A percentile compares a stretch with the other conserved stretches of the same genome.
Conservation (phyloP, 2,329 filamentous ascomycete species). For the Botrytis sinoallii region DNA sequence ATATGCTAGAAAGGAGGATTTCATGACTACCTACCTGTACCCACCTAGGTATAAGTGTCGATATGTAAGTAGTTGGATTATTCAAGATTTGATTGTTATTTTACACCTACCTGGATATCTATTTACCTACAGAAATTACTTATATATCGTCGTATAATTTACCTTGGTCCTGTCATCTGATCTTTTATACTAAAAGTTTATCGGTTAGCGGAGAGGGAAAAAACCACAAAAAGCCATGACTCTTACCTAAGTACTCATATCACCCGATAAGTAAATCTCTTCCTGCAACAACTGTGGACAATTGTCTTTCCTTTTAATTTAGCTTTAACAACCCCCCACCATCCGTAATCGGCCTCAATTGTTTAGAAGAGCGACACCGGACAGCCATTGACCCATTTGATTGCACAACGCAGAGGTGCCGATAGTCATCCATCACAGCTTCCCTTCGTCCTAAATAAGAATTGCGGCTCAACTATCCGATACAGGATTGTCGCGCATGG, state of each 20-base stretch:
- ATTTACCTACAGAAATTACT: background rate
- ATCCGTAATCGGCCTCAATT: constrained; percentile 28
- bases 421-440: constrained; percentile 17
- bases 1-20: background rate
- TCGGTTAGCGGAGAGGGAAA: background rate
- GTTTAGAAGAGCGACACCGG: constrained; percentile 31
- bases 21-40: background rate
- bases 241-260: background rate
- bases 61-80: background rate
- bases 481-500: constrained; percentile 29
- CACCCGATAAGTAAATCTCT: constrained; percentile 17
- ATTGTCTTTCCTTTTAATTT: constrained; percentile 1
- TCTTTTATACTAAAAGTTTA: background rate
- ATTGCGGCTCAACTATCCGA: constrained; percentile 21
- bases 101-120: background rate
- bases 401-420: constrained; percentile 26
- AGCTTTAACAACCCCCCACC: constrained; percentile 14
- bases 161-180: background rate
- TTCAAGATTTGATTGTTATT: background rate
- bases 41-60: background rate
- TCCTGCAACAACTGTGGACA: background rate
- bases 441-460: constrained; percentile 10
- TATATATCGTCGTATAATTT: background rate
- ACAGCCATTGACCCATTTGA: constrained; percentile 24
- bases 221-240: background rate